Evolutionary conservation across 768 basidiomycete species (phyloP), one percentile per base, ranked within the genome.

Genomic region (Calocybe gangraenosa): DNA sequence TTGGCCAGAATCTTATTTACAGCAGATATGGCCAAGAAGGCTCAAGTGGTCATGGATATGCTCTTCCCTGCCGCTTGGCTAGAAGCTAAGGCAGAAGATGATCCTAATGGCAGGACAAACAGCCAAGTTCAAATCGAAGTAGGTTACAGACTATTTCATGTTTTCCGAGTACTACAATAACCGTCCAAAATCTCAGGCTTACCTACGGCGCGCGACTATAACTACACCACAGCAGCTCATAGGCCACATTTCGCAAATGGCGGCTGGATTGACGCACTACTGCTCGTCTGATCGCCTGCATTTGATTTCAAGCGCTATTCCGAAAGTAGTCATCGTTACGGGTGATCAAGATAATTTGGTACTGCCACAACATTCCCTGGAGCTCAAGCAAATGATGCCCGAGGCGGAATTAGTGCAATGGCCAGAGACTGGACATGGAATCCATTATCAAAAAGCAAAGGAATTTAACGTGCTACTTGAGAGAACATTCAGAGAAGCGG

Each of bases 231-330:
- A 89, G 52, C 67, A 65, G 2, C 59, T 82, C 41, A 48, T 76
- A 14, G 89, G 89, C 0, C 64, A 76, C 20, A 46, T 92, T 13
- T 87, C 84, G 9, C 91, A 92, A 60, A 81, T 86, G 78, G 69
- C 66, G 11, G 86, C 89, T 1, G 81, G 56, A 0, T 50, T 86
- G 1, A 84, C 81, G 0, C 87, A 91, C 57, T 56, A 72, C 42
- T 79, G 88, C 52, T 56, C 65, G 3, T 61, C 73, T 0, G 67
- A 68, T 0, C 70, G 75, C 3, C 68, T 85, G 15, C 61, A 63
- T 10, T 57, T 48, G 28, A 75, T 87, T 36, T 76, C 79, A 0
- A 57, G 61, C 0, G 65, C 68, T 3, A 75, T 90, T 17, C 82
- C 86, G 9, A 87, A 87, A 57, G 71, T 88, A 7, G 54, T 72